Conservation (phyloP, 2,329 filamentous ascomycete genomes). For the Dothiorella sarmentorum region DNA sequence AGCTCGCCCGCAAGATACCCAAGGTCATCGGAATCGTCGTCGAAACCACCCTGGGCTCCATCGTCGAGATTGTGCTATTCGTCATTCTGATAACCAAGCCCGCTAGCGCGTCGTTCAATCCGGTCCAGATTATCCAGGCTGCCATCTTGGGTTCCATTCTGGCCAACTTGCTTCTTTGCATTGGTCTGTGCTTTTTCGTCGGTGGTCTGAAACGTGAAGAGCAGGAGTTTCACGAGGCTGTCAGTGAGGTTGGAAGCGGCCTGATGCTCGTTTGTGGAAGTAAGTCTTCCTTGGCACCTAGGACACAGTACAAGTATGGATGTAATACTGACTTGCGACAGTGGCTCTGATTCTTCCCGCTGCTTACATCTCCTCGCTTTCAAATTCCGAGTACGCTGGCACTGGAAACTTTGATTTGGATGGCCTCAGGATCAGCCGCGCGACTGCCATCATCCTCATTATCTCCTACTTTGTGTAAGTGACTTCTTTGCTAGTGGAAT, state of each 20-base stretch:
- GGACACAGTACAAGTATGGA: neutral
- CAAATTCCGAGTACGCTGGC: constrained; percentile 23
- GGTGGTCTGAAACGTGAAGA: constrained; percentile 67
- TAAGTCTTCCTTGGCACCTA: constrained; percentile 21
- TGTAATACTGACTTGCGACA: constrained; percentile 28
- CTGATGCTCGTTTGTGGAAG: constrained; percentile 74
- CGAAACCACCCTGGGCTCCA: constrained; percentile 61
- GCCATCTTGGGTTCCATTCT: constrained; percentile 81
- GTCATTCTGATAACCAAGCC: constrained; percentile 63
- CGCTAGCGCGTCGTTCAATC: constrained; percentile 26
- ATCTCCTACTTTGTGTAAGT: constrained; percentile 54
- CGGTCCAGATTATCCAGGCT: constrained; percentile 70
- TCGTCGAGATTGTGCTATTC: constrained; percentile 81
- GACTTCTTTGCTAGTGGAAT: neutral
- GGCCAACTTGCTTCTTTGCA: constrained; percentile 75
- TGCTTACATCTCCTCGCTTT: constrained; percentile 51
- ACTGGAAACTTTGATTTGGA: constrained; percentile 35
- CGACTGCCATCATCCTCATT: constrained; percentile 67
- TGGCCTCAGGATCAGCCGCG: constrained; percentile 65
- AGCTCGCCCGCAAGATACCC: constrained; percentile 70
- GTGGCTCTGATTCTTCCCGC: constrained; percentile 49
- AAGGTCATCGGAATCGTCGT: constrained; percentile 65
- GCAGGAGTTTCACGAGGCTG: constrained; percentile 68
- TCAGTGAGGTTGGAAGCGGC: constrained; percentile 76
- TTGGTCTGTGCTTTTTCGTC: constrained; percentile 76